A percentile compares a stretch with the other conserved stretches of the same genome.
Conservation (phyloP, 2,329 filamentous ascomycete species). For the Colletotrichum tamarilloi region DNA sequence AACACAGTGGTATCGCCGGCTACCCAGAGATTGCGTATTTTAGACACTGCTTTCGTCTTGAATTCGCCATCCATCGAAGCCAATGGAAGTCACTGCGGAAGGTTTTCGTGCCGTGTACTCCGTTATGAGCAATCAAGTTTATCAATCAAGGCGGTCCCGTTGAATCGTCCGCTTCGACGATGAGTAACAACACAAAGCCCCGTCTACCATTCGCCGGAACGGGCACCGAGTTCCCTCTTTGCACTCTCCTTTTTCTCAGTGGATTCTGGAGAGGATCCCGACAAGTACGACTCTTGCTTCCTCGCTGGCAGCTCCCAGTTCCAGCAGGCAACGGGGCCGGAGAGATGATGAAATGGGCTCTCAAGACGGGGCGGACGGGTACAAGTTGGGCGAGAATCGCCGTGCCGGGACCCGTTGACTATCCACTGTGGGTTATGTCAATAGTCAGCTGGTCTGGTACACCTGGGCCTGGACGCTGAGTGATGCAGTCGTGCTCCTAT, state of each 20-base stretch:
- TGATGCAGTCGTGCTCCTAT: not conserved
- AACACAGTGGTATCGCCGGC: not conserved
- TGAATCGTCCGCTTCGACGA: slow-evolving; percentile 3
- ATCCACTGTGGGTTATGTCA: slow-evolving; percentile 12
- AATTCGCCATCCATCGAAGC: slow-evolving; percentile 6
- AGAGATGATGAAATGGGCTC: not conserved
- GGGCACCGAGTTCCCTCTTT: slow-evolving; percentile 7
- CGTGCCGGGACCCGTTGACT: slow-evolving; percentile 3
- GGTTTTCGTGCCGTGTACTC: not conserved
- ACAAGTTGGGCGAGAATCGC: not conserved
- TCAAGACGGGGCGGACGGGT: slow-evolving; percentile 14
- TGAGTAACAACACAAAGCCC: slow-evolving; percentile 2
- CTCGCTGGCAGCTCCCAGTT: slow-evolving; percentile 19
- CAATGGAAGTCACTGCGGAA: not conserved
- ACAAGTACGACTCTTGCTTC: slow-evolving; percentile 8
- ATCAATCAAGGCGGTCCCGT: not conserved
- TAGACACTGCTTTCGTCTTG: not conserved
- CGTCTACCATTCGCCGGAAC: not conserved
- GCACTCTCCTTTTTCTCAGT: not conserved
- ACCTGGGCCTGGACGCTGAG: not conserved
- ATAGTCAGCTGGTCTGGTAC: slow-evolving; percentile 2
- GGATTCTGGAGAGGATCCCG: not conserved
- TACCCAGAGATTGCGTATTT: not conserved
- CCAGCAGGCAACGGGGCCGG: slow-evolving; percentile 3
- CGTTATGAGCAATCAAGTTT: not conserved